Base-by-base conservation (phyloP, 2,329 filamentous ascomycete genomes). In the Fusarium duplospermum region DNA sequence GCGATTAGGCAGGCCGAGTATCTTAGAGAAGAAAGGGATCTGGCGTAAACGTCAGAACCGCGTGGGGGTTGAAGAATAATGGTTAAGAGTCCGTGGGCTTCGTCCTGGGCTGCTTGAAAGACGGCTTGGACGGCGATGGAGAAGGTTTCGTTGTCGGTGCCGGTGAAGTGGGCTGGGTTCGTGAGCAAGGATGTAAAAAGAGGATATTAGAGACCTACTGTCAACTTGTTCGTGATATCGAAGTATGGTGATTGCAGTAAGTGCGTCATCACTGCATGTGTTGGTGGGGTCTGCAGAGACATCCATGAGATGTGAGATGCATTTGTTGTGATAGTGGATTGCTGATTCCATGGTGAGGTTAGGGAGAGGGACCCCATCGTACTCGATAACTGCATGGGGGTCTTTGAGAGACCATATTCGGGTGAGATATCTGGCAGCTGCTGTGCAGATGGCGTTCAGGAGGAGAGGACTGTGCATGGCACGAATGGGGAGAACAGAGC, bases 321-420 rank as follows among this genome's bases (percentile, higher is more conserved):
- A 73, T 31, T 69, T 73, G 62, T 71, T 73, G 40, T 73, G 71
- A 10, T 73, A 73, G 18, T 67, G 65, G 11, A 73, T 73, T 22
- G 64, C 62, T 2, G 68, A 71, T 42, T 66, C 65, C 16, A 66
- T 61, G 10, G 62, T 73, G 6, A 73, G 59, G 2, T 62, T 60
- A 2, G 71, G 71, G 9, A 73, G 42, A 2, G n/a, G 38, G 5
- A 64, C 62, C 6, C 71, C 71, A n/a, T 66, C 59, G 36, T 71
- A 73, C 16, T 71, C 60, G 2, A 73, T 62, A 0, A 60, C 13
- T 3, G 54, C 61, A 16, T 22, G 29, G 4, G 61, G 60, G 24
- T 69, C 62, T 45, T 61, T 60, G 6, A 68, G 61, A 3, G 65
- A 57, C 66, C 62, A 69, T 6, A 73, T 52, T n/a, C 52, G 68